phyloP scores from a whole-genome alignment of 352 stramenopile species.

The Globisporangium acanthophoron region DNA sequence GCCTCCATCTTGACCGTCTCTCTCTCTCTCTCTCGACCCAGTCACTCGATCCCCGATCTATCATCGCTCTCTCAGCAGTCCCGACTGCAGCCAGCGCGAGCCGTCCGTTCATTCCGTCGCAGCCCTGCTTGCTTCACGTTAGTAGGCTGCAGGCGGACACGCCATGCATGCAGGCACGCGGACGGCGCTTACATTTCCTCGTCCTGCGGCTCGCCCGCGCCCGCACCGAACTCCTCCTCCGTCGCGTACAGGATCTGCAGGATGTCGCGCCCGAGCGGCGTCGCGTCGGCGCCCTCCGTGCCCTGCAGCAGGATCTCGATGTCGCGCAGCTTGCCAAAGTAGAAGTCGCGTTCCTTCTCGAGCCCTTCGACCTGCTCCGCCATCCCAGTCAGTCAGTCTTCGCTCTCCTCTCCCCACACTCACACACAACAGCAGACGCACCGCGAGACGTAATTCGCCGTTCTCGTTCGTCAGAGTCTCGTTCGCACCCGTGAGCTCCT shows the following conservation, averaged over 20 bases:
- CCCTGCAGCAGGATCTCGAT: slow-evolving; percentile 95
- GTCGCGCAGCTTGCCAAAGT: slow-evolving; percentile 98
- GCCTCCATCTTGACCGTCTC: no score
- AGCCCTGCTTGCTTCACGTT: neutral
- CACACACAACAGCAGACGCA: slow-evolving; percentile 18
- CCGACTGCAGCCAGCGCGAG: neutral
- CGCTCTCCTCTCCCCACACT: neutral
- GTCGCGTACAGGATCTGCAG: slow-evolving; percentile 86
- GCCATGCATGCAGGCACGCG: neutral
- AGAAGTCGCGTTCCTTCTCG: slow-evolving; percentile 97
- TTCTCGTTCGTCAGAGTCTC: slow-evolving; percentile 75
- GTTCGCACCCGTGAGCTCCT: slow-evolving; percentile 63
- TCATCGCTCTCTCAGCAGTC: neutral
- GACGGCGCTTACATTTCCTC: slow-evolving; percentile 35
- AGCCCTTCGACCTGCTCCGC: slow-evolving; percentile 75
- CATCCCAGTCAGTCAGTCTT: neutral
- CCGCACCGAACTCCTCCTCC: slow-evolving; percentile 47
- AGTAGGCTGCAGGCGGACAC: neutral
- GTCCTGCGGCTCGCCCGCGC: slow-evolving; percentile 44
- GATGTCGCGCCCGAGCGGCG: slow-evolving; percentile 56
- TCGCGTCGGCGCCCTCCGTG: slow-evolving; percentile 48
- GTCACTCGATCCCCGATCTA: neutral
- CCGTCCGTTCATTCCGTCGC: neutral
- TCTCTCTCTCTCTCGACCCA: neutral
- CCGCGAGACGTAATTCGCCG: slow-evolving; percentile 64